Conservation (phyloP, 257 asterid species). For the Solanum sitiens region DNA sequence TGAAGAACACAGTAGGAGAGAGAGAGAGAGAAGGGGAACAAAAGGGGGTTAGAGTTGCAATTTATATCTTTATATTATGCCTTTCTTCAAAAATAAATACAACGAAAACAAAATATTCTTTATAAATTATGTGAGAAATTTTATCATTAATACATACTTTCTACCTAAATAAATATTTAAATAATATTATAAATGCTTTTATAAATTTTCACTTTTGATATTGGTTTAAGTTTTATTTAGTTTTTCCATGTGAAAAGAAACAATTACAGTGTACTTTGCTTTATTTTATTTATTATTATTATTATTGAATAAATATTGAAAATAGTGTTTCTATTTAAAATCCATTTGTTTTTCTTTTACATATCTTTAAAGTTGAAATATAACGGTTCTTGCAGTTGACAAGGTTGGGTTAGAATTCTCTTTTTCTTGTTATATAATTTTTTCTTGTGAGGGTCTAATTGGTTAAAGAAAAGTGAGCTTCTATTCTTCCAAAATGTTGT, state of each 20-base stretch:
- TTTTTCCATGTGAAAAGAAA: not conserved
- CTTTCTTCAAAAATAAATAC: not conserved
- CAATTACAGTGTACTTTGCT: not conserved
- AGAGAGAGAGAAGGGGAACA: not conserved
- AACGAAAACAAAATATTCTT: not conserved
- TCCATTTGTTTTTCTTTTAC: not conserved
- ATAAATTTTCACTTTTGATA: not conserved
- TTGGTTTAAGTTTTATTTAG: not conserved
- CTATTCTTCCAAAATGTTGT: not conserved
- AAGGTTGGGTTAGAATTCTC: not conserved
- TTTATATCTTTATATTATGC: not conserved
- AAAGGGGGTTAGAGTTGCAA: not conserved
- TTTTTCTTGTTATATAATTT: not conserved
- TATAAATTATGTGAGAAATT: not conserved
- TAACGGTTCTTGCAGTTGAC: conserved; percentile 1
- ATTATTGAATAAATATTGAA: not conserved
- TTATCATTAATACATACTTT: too few species aligned
- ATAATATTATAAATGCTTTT: not conserved
- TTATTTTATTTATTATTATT: not conserved
- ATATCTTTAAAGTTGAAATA: not conserved
- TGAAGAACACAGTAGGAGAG: not conserved
- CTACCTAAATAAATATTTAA: not conserved
- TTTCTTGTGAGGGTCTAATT: not conserved
- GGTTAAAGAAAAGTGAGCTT: not conserved
- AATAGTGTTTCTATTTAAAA: not conserved